Percentiles rank a stretch among this genome's conserved stretches.
Conservation (phyloP, 2,329 filamentous ascomycete genomes). For the Botrytis hyacinthi region DNA sequence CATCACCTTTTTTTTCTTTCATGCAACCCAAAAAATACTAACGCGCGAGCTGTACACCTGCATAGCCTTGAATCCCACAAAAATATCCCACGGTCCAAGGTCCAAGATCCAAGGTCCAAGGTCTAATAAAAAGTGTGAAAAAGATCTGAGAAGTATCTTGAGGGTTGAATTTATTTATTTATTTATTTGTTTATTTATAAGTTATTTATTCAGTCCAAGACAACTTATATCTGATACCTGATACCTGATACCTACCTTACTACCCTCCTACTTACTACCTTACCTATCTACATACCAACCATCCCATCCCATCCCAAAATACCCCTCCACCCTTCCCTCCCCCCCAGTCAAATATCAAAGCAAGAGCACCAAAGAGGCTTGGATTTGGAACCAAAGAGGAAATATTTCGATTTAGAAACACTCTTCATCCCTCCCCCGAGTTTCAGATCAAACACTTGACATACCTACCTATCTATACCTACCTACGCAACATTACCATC, state of each 20-base stretch:
- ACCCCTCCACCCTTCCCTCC: neutral
- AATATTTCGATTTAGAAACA: neutral
- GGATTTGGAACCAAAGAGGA: neutral
- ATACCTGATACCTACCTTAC: neutral
- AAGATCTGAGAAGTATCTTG: neutral
- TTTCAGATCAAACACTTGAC: neutral
- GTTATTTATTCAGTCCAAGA: neutral
- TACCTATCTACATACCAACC: neutral
- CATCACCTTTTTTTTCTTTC: neutral
- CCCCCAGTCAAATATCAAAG: neutral
- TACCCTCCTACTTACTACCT: neutral
- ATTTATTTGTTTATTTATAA: neutral
- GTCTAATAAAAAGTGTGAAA: neutral
- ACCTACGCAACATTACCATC: neutral
- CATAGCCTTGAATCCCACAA: neutral
- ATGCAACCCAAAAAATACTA: neutral
- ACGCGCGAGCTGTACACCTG: constrained; percentile 6
- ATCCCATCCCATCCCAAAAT: neutral
- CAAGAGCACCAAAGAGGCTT: neutral
- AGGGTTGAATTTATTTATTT: neutral
- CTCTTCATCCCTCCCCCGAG: neutral
- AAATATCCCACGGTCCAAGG: neutral
- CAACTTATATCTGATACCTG: neutral
- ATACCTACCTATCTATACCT: neutral
- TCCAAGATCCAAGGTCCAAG: neutral